Conservation (phyloP, 208 protist genomes). For the Trypanosoma brucei region DNA sequence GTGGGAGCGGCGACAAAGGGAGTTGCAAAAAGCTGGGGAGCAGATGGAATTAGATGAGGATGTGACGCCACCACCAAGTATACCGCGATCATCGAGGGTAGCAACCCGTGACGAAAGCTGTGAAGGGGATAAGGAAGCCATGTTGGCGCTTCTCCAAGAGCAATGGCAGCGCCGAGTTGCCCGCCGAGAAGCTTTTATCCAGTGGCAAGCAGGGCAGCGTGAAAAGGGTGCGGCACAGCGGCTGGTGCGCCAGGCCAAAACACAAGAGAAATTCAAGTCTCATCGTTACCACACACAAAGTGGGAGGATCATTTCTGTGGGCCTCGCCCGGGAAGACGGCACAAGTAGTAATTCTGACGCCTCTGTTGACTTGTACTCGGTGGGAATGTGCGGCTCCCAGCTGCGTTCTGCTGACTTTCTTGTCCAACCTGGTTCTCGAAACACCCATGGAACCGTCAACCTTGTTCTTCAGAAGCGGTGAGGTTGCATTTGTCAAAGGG, state of each 20-base stretch:
- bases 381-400: background rate
- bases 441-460: background rate
- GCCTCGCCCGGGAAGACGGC: slow-evolving; percentile 6
- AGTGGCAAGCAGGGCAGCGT: slow-evolving; percentile 80
- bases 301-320: slow-evolving; percentile 51
- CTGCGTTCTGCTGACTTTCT: slow-evolving; percentile 11
- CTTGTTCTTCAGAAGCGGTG: slow-evolving; percentile 14
- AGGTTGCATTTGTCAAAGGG: background rate
- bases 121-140: slow-evolving; percentile 23
- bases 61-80: background rate
- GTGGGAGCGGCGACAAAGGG: background rate
- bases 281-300: slow-evolving; percentile 64
- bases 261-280: slow-evolving; percentile 69
- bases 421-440: background rate
- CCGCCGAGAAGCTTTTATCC: slow-evolving; percentile 66
- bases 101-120: background rate
- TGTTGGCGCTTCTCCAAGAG: slow-evolving; percentile 48
- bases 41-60: background rate
- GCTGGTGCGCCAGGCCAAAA: slow-evolving; percentile 55
- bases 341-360: background rate
- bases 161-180: slow-evolving; percentile 57
- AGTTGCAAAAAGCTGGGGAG: background rate
- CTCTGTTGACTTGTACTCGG: background rate
- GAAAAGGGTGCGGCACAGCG: slow-evolving; percentile 83
- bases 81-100: background rate